Base-by-base conservation (phyloP, 768 basidiomycete genomes). In the Cyathus striatus region DNA sequence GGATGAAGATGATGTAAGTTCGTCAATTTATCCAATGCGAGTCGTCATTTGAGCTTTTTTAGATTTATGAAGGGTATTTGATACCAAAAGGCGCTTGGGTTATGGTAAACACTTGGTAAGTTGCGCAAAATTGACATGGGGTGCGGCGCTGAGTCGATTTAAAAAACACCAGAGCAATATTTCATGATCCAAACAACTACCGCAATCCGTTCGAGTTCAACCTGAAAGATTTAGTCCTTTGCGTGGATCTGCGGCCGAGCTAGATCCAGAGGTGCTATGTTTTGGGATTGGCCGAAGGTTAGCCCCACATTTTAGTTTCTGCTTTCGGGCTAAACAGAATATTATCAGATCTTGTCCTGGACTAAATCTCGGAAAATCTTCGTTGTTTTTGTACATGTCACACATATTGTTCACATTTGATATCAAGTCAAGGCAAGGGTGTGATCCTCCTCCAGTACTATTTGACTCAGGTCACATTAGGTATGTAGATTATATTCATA, bases 41-140 rank as follows among this genome's bases (percentile, higher is more conserved):
- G 66, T 22, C 67, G 65, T 56, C 61, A 34, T 42, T 65, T 25
- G 64, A 63, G 58, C 55, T 61, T 43, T 65, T 65, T 42, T 62
- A 67, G 50, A 43, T 59, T 6, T 71, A 69, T 48, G 43, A 49
- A 39, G 65, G 59, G 14, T 64, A 68, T 51, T 48, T 60, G 39
- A 65, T 70, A 35, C 66, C 67, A 22, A 52, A 61, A 50, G 65
- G 63, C 42, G 52, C 55, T 18, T 58, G 49, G 6, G 51, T 64
- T 2, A 27, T 60, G n/a, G 56, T 60, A 20, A 65, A 60, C 41
- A 57, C 62, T 17, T 61, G 49, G 61, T 62, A 45, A 32, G 59
- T 9, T 9, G n/a, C n/a, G 9, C 9, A n/a, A 30, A 9, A 30
- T 30, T 30, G 9, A 30, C n/a, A 30, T 9, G 9, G 9, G n/a